Conservation (phyloP, 192 early-diverging fungal genomes). For the Rhizoclosmatium globosum region DNA sequence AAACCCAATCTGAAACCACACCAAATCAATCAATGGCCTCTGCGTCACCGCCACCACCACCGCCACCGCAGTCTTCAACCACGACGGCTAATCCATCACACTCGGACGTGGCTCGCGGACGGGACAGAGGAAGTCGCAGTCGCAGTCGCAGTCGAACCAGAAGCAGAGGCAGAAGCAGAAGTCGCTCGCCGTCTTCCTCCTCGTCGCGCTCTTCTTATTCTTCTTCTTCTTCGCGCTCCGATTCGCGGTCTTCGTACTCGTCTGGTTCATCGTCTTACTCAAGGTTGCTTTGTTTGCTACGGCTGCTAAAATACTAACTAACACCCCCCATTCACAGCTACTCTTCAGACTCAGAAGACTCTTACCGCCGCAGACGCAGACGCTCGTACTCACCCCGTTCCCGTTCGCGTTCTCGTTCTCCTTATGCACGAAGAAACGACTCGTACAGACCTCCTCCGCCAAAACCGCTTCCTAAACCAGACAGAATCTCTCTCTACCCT, state of each 20-base stretch:
- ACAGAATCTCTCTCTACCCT: constrained; percentile 25
- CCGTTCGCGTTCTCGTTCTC: not conserved
- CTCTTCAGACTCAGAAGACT: too few species aligned
- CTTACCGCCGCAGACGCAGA: not conserved
- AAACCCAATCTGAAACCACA: not conserved
- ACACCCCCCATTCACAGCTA: too few species aligned
- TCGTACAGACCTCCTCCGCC: not conserved
- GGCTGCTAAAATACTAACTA: too few species aligned
- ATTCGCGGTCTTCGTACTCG: not conserved
- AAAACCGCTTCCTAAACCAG: constrained; percentile 14
- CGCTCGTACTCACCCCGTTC: not conserved
- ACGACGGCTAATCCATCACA: not conserved
- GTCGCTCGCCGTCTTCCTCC: not conserved
- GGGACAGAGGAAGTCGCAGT: not conserved
- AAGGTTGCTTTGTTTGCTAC: too few species aligned
- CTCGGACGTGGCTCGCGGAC: constrained; percentile 4
- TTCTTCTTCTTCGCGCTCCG: not conserved
- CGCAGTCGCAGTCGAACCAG: not conserved
- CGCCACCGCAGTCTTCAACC: not conserved
- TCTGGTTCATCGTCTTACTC: not conserved
- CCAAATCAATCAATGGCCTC: not conserved
- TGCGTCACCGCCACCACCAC: not conserved
- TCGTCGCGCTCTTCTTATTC: not conserved
- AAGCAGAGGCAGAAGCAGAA: not conserved
- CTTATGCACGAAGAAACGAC: not conserved